phyloP scores from a whole-genome alignment of 805 yeast genomes.

The Spathaspora sp. region DNA sequence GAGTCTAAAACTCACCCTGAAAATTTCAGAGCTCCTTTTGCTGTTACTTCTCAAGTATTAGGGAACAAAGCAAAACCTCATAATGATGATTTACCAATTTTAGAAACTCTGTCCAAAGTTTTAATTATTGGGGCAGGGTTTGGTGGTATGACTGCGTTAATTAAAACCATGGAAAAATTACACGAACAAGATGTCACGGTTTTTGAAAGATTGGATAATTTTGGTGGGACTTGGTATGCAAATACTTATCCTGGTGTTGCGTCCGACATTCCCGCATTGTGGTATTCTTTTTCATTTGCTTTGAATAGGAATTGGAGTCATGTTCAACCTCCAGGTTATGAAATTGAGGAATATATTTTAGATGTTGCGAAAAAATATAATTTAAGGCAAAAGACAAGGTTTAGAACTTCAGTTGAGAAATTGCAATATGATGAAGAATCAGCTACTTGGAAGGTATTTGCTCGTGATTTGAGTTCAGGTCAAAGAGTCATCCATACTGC shows the following conservation, averaged over 20 bases:
- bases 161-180: slow-evolving; percentile 22
- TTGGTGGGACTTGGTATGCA: slow-evolving; percentile 46
- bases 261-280: slow-evolving; percentile 41
- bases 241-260: slow-evolving; percentile 45
- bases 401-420: slow-evolving; percentile 13
- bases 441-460: slow-evolving; percentile 26
- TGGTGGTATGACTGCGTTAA: slow-evolving; percentile 32
- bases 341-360: slow-evolving; percentile 38
- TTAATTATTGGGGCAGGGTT: slow-evolving; percentile 41
- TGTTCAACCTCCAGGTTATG: slow-evolving; percentile 39
- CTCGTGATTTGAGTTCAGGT: slow-evolving; percentile 24
- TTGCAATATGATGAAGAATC: slow-evolving; percentile 18
- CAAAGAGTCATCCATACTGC: slow-evolving; percentile 27
- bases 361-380: slow-evolving; percentile 26
- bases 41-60: slow-evolving; percentile 24
- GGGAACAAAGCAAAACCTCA: slow-evolving; percentile 18
- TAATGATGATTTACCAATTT: slow-evolving; percentile 16
- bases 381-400: slow-evolving; percentile 18
- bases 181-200: slow-evolving; percentile 27
- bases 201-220: slow-evolving; percentile 35
- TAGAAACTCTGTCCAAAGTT: slow-evolving; percentile 23
- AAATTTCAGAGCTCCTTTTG: slow-evolving; percentile 24
- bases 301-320: slow-evolving; percentile 34
- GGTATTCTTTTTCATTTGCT: slow-evolving; percentile 34
- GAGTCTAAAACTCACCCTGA: slow-evolving; percentile 31